Conservation (phyloP, 2,329 filamentous ascomycete genomes). For the Sphaerulina populicola region DNA sequence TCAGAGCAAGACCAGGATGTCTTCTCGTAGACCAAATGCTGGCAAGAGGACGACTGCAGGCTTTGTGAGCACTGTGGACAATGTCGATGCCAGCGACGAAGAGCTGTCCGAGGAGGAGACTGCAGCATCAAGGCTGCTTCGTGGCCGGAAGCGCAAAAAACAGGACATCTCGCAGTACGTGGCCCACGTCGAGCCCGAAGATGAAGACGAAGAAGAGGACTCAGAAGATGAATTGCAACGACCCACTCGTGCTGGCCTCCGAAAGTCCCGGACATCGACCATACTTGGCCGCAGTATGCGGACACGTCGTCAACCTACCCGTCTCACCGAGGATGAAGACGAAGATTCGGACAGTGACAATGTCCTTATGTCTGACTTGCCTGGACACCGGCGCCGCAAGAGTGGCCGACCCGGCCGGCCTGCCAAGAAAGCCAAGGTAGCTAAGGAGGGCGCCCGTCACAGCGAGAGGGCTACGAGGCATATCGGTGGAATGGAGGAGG, state of each 20-base stretch:
- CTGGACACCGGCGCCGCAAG: constrained; percentile 32
- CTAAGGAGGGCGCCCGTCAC: constrained; percentile 32
- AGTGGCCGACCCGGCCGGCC: background rate
- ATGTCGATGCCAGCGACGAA: constrained; percentile 21
- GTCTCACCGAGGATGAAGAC: constrained; percentile 9
- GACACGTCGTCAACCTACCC: constrained; percentile 8
- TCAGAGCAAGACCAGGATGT: constrained; percentile 19
- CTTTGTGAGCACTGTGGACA: constrained; percentile 28
- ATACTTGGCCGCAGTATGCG: constrained; percentile 13
- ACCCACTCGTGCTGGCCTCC: constrained; percentile 14
- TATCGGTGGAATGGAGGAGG: constrained; percentile 46
- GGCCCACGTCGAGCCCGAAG: constrained; percentile 17
- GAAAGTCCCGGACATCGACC: constrained; percentile 10
- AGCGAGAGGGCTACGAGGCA: constrained; percentile 42
- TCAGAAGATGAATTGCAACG: constrained; percentile 19
- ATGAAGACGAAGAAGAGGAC: constrained; percentile 21
- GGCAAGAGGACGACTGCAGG: constrained; percentile 11
- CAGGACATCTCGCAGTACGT: constrained; percentile 22
- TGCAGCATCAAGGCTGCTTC: constrained; percentile 9
- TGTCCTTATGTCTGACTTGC: constrained; percentile 37
- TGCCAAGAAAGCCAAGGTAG: constrained; percentile 16
- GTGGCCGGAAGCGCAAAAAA: constrained; percentile 20
- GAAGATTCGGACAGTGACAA: constrained; percentile 27
- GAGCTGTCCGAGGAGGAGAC: constrained; percentile 21
- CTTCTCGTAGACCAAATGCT: constrained; percentile 21